A percentile compares a stretch with the other conserved stretches of the same genome.
These are phyloP conservation scores for Phylloporus scabripes DNA, from an alignment of 768 basidiomycete species.

Conservation along the genomic window DNA sequence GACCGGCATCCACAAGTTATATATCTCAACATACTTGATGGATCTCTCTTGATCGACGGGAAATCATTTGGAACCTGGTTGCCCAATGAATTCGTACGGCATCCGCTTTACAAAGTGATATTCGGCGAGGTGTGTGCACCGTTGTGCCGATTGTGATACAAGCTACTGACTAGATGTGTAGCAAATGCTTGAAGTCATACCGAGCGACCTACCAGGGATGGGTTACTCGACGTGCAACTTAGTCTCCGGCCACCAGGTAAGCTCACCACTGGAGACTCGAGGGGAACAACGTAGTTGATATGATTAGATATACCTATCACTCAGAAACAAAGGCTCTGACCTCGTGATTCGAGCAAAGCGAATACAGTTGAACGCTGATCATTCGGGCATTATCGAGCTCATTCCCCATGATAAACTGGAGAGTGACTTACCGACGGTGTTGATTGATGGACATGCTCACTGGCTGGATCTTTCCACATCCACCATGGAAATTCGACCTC, in stretches of 20 bases:
- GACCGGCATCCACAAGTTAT: constrained; percentile 24
- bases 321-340: background rate
- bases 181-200: background rate
- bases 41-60: constrained; percentile 21
- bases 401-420: constrained; percentile 21
- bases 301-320: constrained; percentile 18
- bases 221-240: background rate
- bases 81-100: constrained; percentile 6
- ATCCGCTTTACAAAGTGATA: constrained; percentile 14
- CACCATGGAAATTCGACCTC: constrained; percentile 27
- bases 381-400: constrained; percentile 14
- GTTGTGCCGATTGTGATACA: too few relatives aligned
- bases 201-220: background rate
- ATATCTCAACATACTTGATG: constrained; percentile 36
- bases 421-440: constrained; percentile 22
- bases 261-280: too few relatives aligned
- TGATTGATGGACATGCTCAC: constrained; percentile 24
- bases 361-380: background rate
- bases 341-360: constrained; percentile 13
- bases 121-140: too few relatives aligned
- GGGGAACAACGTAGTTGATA: too few relatives aligned
- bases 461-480: constrained; percentile 26
- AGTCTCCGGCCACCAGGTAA: background rate
- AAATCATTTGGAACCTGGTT: constrained; percentile 16
- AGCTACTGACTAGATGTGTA: background rate